Evolutionary conservation across 257 asterid genomes (phyloP).

Genomic region (Fraxinus pennsylvanica): DNA sequence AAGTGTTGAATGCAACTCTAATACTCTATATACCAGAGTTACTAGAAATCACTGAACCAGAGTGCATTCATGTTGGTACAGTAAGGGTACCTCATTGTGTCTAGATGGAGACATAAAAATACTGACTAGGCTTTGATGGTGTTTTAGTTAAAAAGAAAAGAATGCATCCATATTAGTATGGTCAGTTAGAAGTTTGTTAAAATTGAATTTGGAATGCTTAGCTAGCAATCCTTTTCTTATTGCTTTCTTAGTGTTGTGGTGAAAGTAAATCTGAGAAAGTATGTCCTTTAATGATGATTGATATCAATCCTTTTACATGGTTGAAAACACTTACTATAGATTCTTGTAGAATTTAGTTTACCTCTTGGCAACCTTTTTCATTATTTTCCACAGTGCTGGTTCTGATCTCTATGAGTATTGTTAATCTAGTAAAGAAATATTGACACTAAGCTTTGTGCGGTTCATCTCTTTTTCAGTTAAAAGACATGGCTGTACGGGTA

Average conservation of each 20-base stretch:
- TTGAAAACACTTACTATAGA: not conserved
- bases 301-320: not conserved
- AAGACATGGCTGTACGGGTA: constrained; percentile 49
- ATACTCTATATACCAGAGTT: too few relatives aligned
- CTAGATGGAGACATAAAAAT: too few relatives aligned
- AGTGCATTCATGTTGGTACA: too few relatives aligned
- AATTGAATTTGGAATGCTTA: too few relatives aligned
- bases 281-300: not conserved
- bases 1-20: too few relatives aligned
- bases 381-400: not conserved
- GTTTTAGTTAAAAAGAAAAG: too few relatives aligned
- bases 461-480: constrained; percentile 42
- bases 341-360: not conserved
- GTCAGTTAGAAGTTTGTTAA: too few relatives aligned
- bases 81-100: too few relatives aligned
- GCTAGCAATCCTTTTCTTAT: too few relatives aligned
- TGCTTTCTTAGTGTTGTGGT: not conserved
- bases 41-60: too few relatives aligned
- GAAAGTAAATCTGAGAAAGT: not conserved
- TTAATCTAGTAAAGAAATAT: constrained; percentile 6
- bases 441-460: constrained; percentile 6
- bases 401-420: not conserved
- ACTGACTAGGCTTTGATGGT: too few relatives aligned
- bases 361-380: not conserved
- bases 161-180: too few relatives aligned